These are phyloP conservation scores for Hepatocystis sp. DNA, from an alignment of 169 alveolate genomes.

Conservation along the genomic window DNA sequence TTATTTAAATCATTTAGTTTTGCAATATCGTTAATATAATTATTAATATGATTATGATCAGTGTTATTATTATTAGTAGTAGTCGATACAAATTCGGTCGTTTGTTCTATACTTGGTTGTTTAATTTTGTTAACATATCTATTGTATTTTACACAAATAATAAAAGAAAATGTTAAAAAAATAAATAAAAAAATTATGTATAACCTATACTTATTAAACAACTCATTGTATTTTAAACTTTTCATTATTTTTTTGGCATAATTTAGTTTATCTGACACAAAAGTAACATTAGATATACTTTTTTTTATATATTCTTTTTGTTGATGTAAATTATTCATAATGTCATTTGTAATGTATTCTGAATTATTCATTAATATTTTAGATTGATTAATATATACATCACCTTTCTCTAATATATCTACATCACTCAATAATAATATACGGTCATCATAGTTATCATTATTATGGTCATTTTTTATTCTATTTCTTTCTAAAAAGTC, in stretches of 20 bases:
- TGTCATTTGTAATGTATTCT: constrained; percentile 60
- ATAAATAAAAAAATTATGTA: constrained; percentile 39
- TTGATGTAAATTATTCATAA: constrained; percentile 30
- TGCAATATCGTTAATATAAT: no score
- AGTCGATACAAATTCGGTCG: no score
- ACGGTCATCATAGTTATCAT: constrained; percentile 35
- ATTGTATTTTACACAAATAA: constrained; percentile 29
- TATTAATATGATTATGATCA: no score
- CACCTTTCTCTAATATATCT: constrained; percentile 54
- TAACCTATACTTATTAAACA: constrained; percentile 58
- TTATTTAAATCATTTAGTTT: no score
- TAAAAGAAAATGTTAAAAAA: constrained; percentile 31
- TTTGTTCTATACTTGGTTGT: neutral
- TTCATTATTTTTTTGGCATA: constrained; percentile 36
- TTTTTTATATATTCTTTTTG: constrained; percentile 48
- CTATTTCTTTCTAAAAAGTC: constrained; percentile 10
- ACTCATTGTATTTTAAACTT: constrained; percentile 27
- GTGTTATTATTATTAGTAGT: no score
- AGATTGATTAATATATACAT: constrained; percentile 58
- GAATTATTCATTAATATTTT: constrained; percentile 41
- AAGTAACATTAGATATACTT: constrained; percentile 31
- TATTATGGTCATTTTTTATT: constrained; percentile 17
- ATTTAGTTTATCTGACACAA: constrained; percentile 26
- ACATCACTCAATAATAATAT: constrained; percentile 46
- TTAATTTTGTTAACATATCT: constrained; percentile 7